Percentiles rank a stretch among this genome's conserved stretches.
phyloP scores from a whole-genome alignment of 2,329 filamentous ascomycete genomes.

The Cladosporium velox region DNA sequence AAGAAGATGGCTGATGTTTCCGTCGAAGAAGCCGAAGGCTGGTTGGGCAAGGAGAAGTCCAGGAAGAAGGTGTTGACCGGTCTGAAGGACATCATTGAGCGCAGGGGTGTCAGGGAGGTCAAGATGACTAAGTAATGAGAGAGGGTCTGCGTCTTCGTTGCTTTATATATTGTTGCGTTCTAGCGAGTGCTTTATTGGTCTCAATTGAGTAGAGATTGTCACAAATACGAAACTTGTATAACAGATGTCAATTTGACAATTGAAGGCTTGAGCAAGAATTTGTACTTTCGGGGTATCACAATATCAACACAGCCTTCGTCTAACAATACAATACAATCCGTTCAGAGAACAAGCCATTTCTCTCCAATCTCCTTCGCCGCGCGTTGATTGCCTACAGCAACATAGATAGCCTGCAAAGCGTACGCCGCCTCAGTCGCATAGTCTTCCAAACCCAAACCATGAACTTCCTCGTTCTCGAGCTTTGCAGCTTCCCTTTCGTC shows the following conservation, averaged over 20 bases:
- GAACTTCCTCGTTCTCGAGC: slow-evolving; percentile 26
- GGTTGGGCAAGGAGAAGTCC: slow-evolving; percentile 37
- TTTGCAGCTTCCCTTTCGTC: slow-evolving; percentile 20
- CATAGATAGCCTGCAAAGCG: slow-evolving; percentile 69
- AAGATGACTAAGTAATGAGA: slow-evolving; percentile 5
- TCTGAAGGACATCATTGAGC: slow-evolving; percentile 40
- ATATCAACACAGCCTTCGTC: slow-evolving; percentile 1
- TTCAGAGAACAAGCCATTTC: slow-evolving; percentile 52
- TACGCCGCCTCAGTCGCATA: slow-evolving; percentile 72
- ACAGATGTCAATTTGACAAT: neutral
- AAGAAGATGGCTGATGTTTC: slow-evolving; percentile 45
- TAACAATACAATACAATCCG: neutral
- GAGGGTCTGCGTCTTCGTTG: neutral
- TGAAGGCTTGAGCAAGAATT: neutral
- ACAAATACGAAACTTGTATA: slow-evolving; percentile 7
- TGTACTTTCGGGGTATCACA: slow-evolving; percentile 9
- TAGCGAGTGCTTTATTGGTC: neutral
- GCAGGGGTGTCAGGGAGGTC: slow-evolving; percentile 14
- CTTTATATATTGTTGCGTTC: slow-evolving; percentile 8
- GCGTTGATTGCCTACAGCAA: slow-evolving; percentile 62
- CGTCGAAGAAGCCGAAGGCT: slow-evolving; percentile 43
- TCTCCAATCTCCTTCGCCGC: slow-evolving; percentile 63
- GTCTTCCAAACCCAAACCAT: slow-evolving; percentile 53
- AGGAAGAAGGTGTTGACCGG: slow-evolving; percentile 43
- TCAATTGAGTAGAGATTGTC: slow-evolving; percentile 3